Conservation (phyloP, 805 yeast species). For the Lipomyces chichibuensis region DNA sequence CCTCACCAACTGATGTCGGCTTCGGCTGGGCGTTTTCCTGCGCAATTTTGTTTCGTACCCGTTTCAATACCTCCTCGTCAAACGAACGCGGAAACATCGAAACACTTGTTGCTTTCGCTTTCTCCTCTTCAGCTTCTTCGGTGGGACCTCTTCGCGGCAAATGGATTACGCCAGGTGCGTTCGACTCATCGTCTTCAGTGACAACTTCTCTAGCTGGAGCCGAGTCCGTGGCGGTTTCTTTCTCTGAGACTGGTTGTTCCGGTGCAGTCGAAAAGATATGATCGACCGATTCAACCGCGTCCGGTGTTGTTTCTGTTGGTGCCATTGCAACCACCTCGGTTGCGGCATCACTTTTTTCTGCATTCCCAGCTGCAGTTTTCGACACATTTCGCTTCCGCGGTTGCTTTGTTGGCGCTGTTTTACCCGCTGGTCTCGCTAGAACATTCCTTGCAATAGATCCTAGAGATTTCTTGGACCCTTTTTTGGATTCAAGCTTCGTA, state of each 20-base stretch:
- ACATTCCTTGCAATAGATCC: background rate
- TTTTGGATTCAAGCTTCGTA: background rate
- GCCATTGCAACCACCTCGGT: background rate
- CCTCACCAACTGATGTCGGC: background rate
- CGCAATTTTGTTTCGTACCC: background rate
- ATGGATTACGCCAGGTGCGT: background rate
- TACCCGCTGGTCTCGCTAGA: background rate
- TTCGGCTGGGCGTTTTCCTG: background rate
- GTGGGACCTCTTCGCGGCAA: background rate
- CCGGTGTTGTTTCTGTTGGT: background rate
- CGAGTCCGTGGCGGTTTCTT: background rate
- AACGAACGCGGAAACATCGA: background rate
- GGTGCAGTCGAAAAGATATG: background rate
- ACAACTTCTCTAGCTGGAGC: background rate
- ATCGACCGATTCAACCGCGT: background rate
- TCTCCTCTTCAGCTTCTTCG: background rate
- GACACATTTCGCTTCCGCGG: background rate
- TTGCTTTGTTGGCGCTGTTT: background rate
- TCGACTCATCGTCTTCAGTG: background rate
- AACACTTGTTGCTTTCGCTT: background rate
- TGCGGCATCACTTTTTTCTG: background rate
- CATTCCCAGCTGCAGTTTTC: background rate
- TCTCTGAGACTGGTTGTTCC: background rate
- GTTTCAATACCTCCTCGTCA: background rate
- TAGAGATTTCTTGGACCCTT: background rate